Conservation (phyloP, 208 protist species). For the Blechomonas ayalai region DNA sequence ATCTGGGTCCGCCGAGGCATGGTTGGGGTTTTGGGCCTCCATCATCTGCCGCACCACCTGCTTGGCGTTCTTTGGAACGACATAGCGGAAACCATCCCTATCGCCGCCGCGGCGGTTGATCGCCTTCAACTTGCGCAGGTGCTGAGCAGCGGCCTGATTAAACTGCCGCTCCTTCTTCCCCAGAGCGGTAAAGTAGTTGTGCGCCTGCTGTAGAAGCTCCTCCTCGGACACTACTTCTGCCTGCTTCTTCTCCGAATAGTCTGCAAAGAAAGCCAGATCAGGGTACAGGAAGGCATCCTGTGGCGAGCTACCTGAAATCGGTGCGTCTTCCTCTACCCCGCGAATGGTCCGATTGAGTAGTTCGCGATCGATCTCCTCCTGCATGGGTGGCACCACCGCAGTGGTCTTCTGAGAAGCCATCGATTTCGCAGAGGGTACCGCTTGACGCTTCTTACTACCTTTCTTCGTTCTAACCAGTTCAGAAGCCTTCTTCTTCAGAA, state of each 20-base stretch:
- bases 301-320: neutral
- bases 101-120: conserved; percentile 83
- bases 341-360: conserved; percentile 51
- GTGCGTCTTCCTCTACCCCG: too few relatives aligned
- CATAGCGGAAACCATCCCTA: conserved; percentile 83
- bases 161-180: conserved; percentile 43
- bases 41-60: conserved; percentile 61
- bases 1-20: conserved; percentile 23
- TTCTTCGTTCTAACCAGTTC: conserved; percentile 21
- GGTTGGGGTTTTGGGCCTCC: conserved; percentile 14
- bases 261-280: conserved; percentile 51
- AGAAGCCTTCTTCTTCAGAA: conserved; percentile 39
- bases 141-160: conserved; percentile 42
- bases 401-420: neutral
- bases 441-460: neutral
- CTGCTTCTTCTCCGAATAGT: conserved; percentile 65
- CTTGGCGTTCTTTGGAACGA: conserved; percentile 71
- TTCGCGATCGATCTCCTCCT: conserved; percentile 23
- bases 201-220: conserved; percentile 47
- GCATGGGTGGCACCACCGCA: neutral
- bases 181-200: conserved; percentile 76
- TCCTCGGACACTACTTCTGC: conserved; percentile 52
- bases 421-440: neutral
- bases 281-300: conserved; percentile 30
- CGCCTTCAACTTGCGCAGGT: conserved; percentile 52